phyloP scores from a whole-genome alignment of 1,284 basidiomycete genomes.

The Microbotryomycetes sp. region DNA sequence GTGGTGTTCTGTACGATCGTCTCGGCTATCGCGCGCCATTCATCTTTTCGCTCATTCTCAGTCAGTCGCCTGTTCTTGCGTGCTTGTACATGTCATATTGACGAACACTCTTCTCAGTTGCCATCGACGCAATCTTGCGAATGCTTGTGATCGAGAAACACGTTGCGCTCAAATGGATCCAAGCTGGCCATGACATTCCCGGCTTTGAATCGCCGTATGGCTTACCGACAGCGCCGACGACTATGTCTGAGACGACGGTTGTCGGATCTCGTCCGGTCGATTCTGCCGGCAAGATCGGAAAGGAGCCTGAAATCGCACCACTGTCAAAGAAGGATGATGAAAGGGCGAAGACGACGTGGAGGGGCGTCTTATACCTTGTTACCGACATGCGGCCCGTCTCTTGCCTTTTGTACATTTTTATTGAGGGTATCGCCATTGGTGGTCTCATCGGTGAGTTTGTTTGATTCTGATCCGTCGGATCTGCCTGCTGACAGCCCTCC shows the following conservation, averaged over 20 bases:
- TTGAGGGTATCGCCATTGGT: constrained; percentile 29
- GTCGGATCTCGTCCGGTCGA: neutral
- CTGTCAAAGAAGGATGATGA: neutral
- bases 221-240: neutral
- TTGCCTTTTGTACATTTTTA: constrained; percentile 9
- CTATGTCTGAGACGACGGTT: neutral
- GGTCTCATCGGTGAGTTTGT: constrained; percentile 20
- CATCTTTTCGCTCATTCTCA: constrained; percentile 30
- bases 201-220: constrained; percentile 25
- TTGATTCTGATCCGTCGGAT: neutral
- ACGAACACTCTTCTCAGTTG: too few species aligned
- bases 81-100: too few species aligned
- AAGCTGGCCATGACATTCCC: constrained; percentile 7
- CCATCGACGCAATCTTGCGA: constrained; percentile 28
- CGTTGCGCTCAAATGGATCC: constrained; percentile 19
- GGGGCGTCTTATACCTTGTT: constrained; percentile 4
- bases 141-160: constrained; percentile 34
- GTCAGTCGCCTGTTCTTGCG: neutral
- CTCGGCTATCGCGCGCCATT: constrained; percentile 35
- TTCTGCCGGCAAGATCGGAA: neutral
- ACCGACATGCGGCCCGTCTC: constrained; percentile 13
- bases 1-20: constrained; percentile 30
- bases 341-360: neutral
- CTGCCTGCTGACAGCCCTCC: neutral
- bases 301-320: neutral